phyloP scores from a whole-genome alignment of 768 basidiomycete genomes.

The Kwoniella dendrophila region DNA sequence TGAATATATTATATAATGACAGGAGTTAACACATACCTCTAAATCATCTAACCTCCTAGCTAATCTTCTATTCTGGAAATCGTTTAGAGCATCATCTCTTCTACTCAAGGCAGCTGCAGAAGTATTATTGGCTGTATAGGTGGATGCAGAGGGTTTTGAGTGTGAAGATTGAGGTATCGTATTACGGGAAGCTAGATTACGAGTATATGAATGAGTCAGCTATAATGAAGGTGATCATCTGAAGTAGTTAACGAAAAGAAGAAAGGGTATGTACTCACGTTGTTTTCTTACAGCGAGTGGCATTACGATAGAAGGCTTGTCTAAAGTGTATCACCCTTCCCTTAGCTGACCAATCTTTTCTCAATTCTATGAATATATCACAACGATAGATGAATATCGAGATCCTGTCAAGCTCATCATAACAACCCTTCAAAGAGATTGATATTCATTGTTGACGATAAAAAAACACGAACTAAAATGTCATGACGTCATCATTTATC shows the following conservation, averaged over 20 bases:
- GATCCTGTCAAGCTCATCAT: too few species aligned
- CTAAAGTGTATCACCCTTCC: background rate
- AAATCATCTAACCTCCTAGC: constrained; percentile 48
- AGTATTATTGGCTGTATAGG: background rate
- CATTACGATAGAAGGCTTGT: constrained; percentile 18
- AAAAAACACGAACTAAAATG: too few species aligned
- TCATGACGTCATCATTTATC: too few species aligned
- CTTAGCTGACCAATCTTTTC: too few species aligned
- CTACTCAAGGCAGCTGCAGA: constrained; percentile 6
- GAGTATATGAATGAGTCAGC: background rate
- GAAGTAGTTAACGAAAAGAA: background rate
- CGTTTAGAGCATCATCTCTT: constrained; percentile 37
- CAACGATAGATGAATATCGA: too few species aligned
- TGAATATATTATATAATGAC: background rate
- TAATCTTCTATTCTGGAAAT: constrained; percentile 44
- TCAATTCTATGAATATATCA: too few species aligned
- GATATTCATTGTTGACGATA: too few species aligned
- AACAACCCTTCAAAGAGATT: too few species aligned
- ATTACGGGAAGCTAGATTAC: background rate
- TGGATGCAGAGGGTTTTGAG: background rate
- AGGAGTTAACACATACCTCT: constrained; percentile 37
- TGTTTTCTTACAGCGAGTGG: constrained; percentile 32
- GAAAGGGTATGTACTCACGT: constrained; percentile 23
- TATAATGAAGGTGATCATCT: background rate
- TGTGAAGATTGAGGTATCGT: constrained; percentile 3